Conservation (phyloP, 2,329 filamentous ascomycete species). For the Cladorrhinum sp. region DNA sequence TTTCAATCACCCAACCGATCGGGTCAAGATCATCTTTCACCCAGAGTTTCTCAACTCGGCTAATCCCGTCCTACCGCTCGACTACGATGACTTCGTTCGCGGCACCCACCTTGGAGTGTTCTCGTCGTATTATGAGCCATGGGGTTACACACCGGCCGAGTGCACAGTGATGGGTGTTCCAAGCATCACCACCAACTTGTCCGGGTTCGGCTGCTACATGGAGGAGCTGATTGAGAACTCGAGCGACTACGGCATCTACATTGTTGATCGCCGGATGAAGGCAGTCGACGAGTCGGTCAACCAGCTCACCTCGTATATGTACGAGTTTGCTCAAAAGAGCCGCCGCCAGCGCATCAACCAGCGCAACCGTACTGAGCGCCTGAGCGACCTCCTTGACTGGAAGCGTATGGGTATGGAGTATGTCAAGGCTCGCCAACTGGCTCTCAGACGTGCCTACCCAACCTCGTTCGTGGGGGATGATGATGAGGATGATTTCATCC, state of each 20-base stretch:
- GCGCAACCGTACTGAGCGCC: constrained; percentile 89
- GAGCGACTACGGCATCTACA: constrained; percentile 97
- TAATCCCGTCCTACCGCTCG: constrained; percentile 90
- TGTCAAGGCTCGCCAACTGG: constrained; percentile 92
- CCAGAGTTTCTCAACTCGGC: constrained; percentile 95
- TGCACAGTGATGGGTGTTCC: constrained; percentile 99
- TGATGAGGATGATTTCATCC: constrained; percentile 87
- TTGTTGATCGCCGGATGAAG: constrained; percentile 92
- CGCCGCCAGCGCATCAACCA: constrained; percentile 97
- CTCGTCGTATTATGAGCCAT: constrained; percentile 97
- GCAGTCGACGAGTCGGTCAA: constrained; percentile 97
- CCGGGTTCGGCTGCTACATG: constrained; percentile 99
- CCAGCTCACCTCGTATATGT: constrained; percentile 89
- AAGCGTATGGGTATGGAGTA: constrained; percentile 99
- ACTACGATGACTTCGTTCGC: constrained; percentile 98
- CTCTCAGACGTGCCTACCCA: constrained; percentile 87
- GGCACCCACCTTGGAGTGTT: constrained; percentile 96
- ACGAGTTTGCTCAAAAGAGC: constrained; percentile 89
- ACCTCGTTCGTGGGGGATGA: constrained; percentile 77
- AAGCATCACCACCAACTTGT: constrained; percentile 96
- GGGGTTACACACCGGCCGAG: constrained; percentile 97
- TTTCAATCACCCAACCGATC: constrained; percentile 92
- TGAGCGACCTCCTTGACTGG: constrained; percentile 96
- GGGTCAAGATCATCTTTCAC: constrained; percentile 97
- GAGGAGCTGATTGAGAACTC: constrained; percentile 98